Percentiles rank a stretch among this genome's conserved stretches.
Evolutionary conservation across 345 rosid genomes (phyloP).

Genomic region (Euphorbia pulcherrima): DNA sequence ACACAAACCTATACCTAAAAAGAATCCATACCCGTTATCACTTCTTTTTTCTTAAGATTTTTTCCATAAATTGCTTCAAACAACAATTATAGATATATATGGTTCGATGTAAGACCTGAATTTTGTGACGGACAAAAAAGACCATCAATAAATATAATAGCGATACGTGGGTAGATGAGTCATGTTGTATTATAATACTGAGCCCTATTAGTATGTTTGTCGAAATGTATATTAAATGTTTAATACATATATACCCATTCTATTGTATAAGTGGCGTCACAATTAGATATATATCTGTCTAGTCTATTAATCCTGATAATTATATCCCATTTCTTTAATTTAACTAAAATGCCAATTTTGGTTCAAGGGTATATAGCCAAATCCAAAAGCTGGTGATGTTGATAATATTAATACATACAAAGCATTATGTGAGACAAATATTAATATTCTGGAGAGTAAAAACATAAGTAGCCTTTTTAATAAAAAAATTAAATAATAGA

Average conservation of each 20-base stretch:
- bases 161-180: no score
- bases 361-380: constrained; percentile 18
- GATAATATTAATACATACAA: constrained; percentile 7
- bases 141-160: background rate
- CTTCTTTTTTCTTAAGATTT: background rate
- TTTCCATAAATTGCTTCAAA: background rate
- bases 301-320: background rate
- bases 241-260: no score
- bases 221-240: no score
- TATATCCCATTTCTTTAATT: no score
- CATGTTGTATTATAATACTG: no score
- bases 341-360: background rate
- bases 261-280: no score
- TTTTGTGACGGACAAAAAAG: no score
- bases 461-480: background rate
- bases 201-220: no score
- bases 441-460: background rate
- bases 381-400: constrained; percentile 31
- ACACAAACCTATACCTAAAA: constrained; percentile 4
- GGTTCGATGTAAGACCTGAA: no score
- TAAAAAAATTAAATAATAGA: background rate
- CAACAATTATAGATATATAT: background rate
- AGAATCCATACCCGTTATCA: constrained; percentile 23
- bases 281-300: constrained; percentile 6
- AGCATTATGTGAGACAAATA: background rate